Evolutionary conservation across 768 basidiomycete genomes (phyloP).

Genomic region (Exsudoporus frostii): DNA sequence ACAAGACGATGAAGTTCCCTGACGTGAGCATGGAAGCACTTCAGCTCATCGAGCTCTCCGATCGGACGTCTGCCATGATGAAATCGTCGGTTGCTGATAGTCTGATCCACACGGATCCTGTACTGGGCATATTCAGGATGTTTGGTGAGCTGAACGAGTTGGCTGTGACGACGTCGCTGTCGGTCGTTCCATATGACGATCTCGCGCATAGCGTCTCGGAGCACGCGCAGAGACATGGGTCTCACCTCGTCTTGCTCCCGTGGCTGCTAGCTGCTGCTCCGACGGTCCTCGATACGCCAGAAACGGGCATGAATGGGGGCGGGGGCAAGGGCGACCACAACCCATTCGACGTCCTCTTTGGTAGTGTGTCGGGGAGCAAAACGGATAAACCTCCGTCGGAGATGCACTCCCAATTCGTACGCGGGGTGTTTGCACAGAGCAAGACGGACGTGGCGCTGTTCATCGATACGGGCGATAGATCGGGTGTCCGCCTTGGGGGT

Average conservation of each 20-base stretch:
- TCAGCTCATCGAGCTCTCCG: slow-evolving; percentile 79
- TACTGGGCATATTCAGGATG: slow-evolving; percentile 71
- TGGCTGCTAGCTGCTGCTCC: slow-evolving; percentile 56
- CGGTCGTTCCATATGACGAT: slow-evolving; percentile 75
- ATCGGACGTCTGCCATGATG: slow-evolving; percentile 64
- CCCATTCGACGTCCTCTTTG: slow-evolving; percentile 74
- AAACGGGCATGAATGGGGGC: background rate
- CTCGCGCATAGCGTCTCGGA: slow-evolving; percentile 67
- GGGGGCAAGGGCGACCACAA: slow-evolving; percentile 33
- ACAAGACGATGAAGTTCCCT: slow-evolving; percentile 13
- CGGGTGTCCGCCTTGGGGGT: slow-evolving; percentile 24
- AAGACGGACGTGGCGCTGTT: slow-evolving; percentile 80
- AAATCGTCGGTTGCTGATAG: slow-evolving; percentile 62
- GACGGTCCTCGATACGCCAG: slow-evolving; percentile 1
- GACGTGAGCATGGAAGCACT: slow-evolving; percentile 64
- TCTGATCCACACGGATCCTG: slow-evolving; percentile 66
- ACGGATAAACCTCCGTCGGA: slow-evolving; percentile 45
- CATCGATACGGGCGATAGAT: slow-evolving; percentile 58
- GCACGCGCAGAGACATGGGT: slow-evolving; percentile 53
- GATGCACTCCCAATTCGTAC: slow-evolving; percentile 80
- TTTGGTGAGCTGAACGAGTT: slow-evolving; percentile 73
- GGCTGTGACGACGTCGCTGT: slow-evolving; percentile 58
- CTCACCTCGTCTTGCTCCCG: slow-evolving; percentile 79
- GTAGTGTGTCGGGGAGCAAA: slow-evolving; percentile 16
- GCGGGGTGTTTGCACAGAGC: slow-evolving; percentile 72